Evolutionary conservation across 1,284 basidiomycete genomes (phyloP), one percentile per base, ranked within the genome.

Genomic region (Moniliella sp.): DNA sequence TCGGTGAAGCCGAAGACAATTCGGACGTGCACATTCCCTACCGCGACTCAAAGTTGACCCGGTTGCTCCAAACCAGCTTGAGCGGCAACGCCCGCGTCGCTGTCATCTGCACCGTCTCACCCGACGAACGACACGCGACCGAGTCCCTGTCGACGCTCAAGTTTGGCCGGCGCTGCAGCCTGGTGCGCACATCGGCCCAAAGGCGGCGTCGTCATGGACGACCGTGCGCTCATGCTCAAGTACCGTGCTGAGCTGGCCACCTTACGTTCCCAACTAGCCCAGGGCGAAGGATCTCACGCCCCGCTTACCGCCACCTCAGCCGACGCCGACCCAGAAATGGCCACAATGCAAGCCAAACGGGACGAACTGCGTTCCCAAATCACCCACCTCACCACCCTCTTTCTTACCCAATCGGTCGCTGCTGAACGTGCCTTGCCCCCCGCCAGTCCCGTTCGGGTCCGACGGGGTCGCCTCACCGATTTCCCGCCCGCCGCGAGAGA

Each of bases 111-210:
- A 70, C 69, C 2, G 53, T 66, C 23, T 59, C 61, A 9, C 56
- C 61, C 2, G 65, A 67, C 28, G 52, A 59, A 15, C 60, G 63
- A 16, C 67, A 69, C 37, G 64, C 63, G 12, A 48, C 61, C 10
- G 69, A 70, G 44, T 68, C 66, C 4, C 55, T 71, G 7, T 65
- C 65, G 12, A 71, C 69, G 4, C 53, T 71, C 30, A 69, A 69
- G 41, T 71, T 71, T 39, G 69, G 69, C 10, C 63, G 64, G 4
- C 47, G 67, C 12, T 69, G 67, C 37, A 67, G 68, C 32, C 62
- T 67, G 46, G 67, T 71, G 27, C 63, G 67, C 28, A 70, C 69
- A 2, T 65, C 66, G 33, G 69, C n/a, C 69, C 3, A 64, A 67
- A 48, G 57, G 66, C 40, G 68, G 69, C 12, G 60, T 65, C 2